Conservation (phyloP, 2,329 filamentous ascomycete species). For the Epichloe coenophiala region DNA sequence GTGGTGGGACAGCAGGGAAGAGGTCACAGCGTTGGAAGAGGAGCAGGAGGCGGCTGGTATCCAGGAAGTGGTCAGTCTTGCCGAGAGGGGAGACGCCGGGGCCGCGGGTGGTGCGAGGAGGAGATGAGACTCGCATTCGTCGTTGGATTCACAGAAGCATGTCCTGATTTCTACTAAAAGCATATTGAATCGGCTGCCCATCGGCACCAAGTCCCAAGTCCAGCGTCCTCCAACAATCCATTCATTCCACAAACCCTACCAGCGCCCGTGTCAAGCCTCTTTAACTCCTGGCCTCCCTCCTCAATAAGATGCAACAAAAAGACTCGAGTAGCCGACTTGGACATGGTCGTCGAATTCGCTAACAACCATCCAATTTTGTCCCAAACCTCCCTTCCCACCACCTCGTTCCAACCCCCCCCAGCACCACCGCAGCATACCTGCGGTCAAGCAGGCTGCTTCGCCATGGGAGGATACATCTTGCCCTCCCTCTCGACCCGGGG, state of each 20-base stretch:
- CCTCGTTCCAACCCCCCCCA: too few relatives aligned
- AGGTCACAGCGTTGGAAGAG: conserved; percentile 81
- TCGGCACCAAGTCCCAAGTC: too few relatives aligned
- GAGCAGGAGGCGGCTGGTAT: conserved; percentile 94
- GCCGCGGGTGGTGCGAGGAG: conserved; percentile 19
- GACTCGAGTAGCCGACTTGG: neutral
- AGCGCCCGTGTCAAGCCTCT: too few relatives aligned
- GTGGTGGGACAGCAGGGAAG: conserved; percentile 97
- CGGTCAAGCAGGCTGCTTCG: conserved; percentile 18
- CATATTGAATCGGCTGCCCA: too few relatives aligned
- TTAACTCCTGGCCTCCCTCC: too few relatives aligned
- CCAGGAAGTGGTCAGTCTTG: conserved; percentile 81
- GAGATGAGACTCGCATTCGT: conserved; percentile 10
- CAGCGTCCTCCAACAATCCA: too few relatives aligned
- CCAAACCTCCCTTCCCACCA: conserved; percentile 17
- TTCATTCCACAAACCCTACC: too few relatives aligned
- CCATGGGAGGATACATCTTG: conserved; percentile 52
- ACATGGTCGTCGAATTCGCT: neutral
- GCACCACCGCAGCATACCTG: conserved; percentile 3
- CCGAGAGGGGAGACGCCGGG: conserved; percentile 51
- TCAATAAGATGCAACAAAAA: too few relatives aligned
- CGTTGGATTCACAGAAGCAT: too few relatives aligned
- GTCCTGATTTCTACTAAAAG: too few relatives aligned
- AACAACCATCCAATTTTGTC: conserved; percentile 5
- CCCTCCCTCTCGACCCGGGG: conserved; percentile 49